Base-by-base conservation (phyloP, 1,284 basidiomycete genomes). In the Schizopora paradoxa region DNA sequence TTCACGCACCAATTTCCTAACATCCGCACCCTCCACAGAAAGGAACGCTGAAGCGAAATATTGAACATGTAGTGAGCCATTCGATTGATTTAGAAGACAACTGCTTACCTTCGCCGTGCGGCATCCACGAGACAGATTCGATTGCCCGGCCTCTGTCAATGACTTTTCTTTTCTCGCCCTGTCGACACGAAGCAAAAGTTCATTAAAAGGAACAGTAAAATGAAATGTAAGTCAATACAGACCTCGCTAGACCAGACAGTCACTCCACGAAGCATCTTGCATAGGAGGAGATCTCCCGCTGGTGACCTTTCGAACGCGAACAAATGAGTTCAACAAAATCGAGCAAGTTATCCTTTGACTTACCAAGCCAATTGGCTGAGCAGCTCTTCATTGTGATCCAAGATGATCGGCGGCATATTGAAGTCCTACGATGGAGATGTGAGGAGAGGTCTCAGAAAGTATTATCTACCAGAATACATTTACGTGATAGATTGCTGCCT, bases 201-300 rank as follows among this genome's bases (percentile, higher is more conserved):
- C 22, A 16, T 16, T 36, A 6, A 23, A 5, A 26, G n/a, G 16
- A 10, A 31, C 31, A 4, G 19, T n/a, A 18, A 39, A 23, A 8
- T 23, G 29, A 29, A 23, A 16, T n/a, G n/a, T n/a, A n/a, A 19
- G 16, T 18, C 35, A 13, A 18, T 42, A 61, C 71, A 43, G 52
- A 82, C 82, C 66, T 79, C 74, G 6, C 75, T 79, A 8, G 28
- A 8, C 85, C 85, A 88, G 39, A 89, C 67, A 62, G 86, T 87
- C 51, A 88, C 71, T 13, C 76, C 77, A 49, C 79, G 73, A 44
- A 67, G 70, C 48, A 84, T 71, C 60, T 82, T 83, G 8, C 83
- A 85, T 27, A 87, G 63, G 8, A 87, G 64, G 39, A 70, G 60
- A 47, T 67, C 70, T 6, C 85, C 81, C 25, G 69, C 74, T 1